Percentiles rank a stretch among this genome's conserved stretches.
These are phyloP conservation scores for Prunus salicina DNA, from an alignment of 306 rosid genomes.

Conservation along the genomic window DNA sequence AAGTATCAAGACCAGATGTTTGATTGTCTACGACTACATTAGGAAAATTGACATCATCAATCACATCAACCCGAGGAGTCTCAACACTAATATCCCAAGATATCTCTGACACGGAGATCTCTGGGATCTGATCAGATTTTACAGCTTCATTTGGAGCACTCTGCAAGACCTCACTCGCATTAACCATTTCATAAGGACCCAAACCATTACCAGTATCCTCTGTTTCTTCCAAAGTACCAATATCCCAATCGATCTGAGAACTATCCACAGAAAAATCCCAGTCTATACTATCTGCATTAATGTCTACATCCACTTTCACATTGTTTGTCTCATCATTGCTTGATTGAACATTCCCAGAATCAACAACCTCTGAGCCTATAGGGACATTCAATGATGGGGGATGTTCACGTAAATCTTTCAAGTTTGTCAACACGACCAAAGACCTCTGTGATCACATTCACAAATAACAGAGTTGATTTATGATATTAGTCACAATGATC, in stretches of 20 bases:
- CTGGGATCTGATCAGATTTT: conserved; percentile 41
- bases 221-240: conserved; percentile 72
- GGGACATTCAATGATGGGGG: conserved; percentile 77
- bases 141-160: conserved; percentile 44
- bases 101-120: conserved; percentile 43
- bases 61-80: conserved; percentile 67
- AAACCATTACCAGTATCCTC: conserved; percentile 74
- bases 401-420: conserved; percentile 54
- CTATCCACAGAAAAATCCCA: conserved; percentile 85
- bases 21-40: conserved; percentile 41
- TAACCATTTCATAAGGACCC: conserved; percentile 92
- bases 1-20: conserved; percentile 37
- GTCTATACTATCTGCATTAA: conserved; percentile 61
- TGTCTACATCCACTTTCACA: conserved; percentile 26
- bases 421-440: conserved; percentile 44
- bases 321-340: conserved; percentile 40
- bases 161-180: conserved; percentile 60
- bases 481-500: conserved; percentile 17
- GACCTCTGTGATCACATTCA: conserved; percentile 47
- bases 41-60: conserved; percentile 53
- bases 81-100: conserved; percentile 91
- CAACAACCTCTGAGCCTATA: conserved; percentile 58
- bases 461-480: conserved; percentile 23
- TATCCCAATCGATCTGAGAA: conserved; percentile 91
- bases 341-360: conserved; percentile 38